Base-by-base conservation (phyloP, 352 stramenopile species). In the Peronospora farinosa region DNA sequence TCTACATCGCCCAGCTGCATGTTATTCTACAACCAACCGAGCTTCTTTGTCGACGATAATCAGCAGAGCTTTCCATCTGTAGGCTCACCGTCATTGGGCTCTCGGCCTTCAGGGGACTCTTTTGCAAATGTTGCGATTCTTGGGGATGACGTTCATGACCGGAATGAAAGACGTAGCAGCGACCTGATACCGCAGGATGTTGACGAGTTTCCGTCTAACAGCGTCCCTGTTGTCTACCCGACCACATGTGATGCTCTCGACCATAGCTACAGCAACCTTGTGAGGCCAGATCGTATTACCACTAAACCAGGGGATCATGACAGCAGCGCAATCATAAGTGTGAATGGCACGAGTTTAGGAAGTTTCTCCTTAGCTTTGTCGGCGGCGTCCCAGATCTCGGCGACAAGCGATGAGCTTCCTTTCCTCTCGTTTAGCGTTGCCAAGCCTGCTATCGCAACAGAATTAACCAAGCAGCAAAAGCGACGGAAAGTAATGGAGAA, bases 21-120 rank as follows among this genome's bases (percentile, higher is more conserved):
- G 12, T 62, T 47, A 12, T 47, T 55, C 33, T 37, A 56, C 10
- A 57, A 47, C 11, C 56, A 69, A 15, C 40, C 43, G 1, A 60
- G 59, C 25, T 74, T 74, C 41, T 74, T 74, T 36, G 65, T 74
- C 1, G 54, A 67, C 27, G 57, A 65, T 23, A n/a, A 55, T 3
- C 57, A 61, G 17, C 57, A 62, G 28, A 63, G 40, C 23, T 57
- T 66, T 32, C 62, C 57, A 11, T 60, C 47, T 5, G 37, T 35
- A 12, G 56, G 42, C 7, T 63, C 58, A 8, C 16, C 58, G 3
- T 59, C 58, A 10, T 25, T 63, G 21, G 41, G 43, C 16, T 65
- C 57, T 0, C 37, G 51, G 19, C n/a, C 54, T 35, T 69, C 61
- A n/a, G n/a, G n/a, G n/a, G n/a, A n/a, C n/a, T n/a, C n/a, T n/a